A percentile compares a stretch with the other conserved stretches of the same genome.
phyloP scores from a whole-genome alignment of 2,329 filamentous ascomycete species.

The Clonostachys chloroleuca region DNA sequence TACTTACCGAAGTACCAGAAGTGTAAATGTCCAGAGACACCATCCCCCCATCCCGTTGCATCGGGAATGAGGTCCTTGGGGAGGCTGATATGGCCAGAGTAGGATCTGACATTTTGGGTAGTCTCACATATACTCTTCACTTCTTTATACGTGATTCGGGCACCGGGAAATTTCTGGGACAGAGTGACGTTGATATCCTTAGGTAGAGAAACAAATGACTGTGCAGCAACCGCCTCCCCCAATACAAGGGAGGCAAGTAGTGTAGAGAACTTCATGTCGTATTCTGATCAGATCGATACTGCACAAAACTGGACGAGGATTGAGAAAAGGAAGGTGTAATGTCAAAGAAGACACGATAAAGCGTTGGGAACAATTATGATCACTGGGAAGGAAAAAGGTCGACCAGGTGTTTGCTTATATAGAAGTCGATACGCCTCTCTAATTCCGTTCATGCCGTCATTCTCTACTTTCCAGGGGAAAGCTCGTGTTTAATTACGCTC shows the following conservation, averaged over 20 bases:
- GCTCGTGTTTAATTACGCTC: too few relatives aligned
- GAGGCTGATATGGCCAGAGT: slow-evolving; percentile 13
- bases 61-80: slow-evolving; percentile 17
- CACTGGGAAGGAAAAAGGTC: too few relatives aligned
- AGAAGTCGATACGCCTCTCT: too few relatives aligned
- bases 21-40: slow-evolving; percentile 21
- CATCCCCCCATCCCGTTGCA: slow-evolving; percentile 7
- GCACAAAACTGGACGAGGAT: background rate
- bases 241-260: background rate
- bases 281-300: background rate
- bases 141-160: slow-evolving; percentile 13
- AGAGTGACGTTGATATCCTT: background rate
- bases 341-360: too few relatives aligned
- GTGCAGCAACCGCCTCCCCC: background rate
- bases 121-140: slow-evolving; percentile 15
- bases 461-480: too few relatives aligned
- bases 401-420: too few relatives aligned
- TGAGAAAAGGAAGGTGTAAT: too few relatives aligned
- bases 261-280: background rate
- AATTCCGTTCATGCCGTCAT: too few relatives aligned
- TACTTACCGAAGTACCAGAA: slow-evolving; percentile 34
- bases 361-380: too few relatives aligned
- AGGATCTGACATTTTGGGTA: slow-evolving; percentile 10
- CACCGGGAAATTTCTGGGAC: slow-evolving; percentile 7
- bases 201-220: slow-evolving; percentile 2